Base-by-base conservation (phyloP, 768 basidiomycete species). In the Leucosporidium yakuticum region DNA sequence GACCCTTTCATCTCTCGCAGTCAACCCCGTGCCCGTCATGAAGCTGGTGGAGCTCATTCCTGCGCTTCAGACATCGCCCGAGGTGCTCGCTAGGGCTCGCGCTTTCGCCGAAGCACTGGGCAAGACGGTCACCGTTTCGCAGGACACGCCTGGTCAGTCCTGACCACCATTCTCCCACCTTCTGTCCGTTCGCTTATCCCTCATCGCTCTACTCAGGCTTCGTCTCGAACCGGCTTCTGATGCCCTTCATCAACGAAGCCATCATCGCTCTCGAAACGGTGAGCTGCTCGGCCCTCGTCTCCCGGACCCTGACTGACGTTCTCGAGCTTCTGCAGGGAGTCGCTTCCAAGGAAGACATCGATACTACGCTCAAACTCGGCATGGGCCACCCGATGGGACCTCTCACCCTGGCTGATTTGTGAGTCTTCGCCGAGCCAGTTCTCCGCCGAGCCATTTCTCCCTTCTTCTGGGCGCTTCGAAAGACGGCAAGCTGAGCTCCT, bases 241-340 rank as follows among this genome's bases (percentile, higher is more conserved):
- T 97, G 91, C 95, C 95, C 2, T 97, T 93, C 80, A 88, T 98
- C 74, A 98, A 97, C 73, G 95, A 98, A 83, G 94, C 94, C 0
- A 91, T 97, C 73, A 88, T 95, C 86, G 87, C 87, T 73, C 81
- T 98, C 1, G 94, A 97, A 79, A 91, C 89, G 83, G 91, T 89
- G 60, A 36, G 62, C 27, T 20, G 49, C 67, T 54, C 15, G 36
- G 59, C 48, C 44, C 11, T 51, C 60, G 23, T 14, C 19, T 57
- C 4, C 39, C 7, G 8, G 15, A 31, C 25, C 2, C 21, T 14
- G 94, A 96, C 21, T 23, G 53, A 36, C n/a, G 1, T 15, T 36
- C 34, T 36, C 39, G 25, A 36, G 11, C 8, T 23, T 21, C 17
- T 47, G 58, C 66, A 91, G 88, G 94, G 93, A 2, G 84, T 87